Evolutionary conservation across 2,329 filamentous ascomycete species (phyloP).

Genomic region (Fusarium ambrosium): DNA sequence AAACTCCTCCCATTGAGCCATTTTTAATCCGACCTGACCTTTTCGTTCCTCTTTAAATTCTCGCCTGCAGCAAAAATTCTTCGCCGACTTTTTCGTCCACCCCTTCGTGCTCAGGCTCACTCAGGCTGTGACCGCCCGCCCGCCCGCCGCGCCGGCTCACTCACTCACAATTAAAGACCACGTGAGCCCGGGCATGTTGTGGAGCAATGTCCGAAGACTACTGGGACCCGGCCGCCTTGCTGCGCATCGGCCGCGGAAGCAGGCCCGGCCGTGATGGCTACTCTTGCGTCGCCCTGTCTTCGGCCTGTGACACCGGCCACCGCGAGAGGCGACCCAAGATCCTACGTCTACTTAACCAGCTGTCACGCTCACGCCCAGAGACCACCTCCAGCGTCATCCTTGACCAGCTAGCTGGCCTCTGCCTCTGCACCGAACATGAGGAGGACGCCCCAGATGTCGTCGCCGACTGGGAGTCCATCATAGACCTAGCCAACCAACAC

Average conservation of each 20-base stretch:
- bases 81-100: constrained; percentile 2
- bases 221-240: constrained; percentile 2
- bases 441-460: neutral
- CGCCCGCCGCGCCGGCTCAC: neutral
- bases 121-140: neutral
- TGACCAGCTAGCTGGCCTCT: neutral
- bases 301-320: neutral
- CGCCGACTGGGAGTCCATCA: neutral
- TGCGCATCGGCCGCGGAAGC: neutral
- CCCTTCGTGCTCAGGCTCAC: neutral
- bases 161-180: neutral
- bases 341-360: neutral
- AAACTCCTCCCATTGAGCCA: constrained; percentile 4
- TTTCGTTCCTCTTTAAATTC: constrained; percentile 3
- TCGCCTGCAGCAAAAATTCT: constrained; percentile 1
- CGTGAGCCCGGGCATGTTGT: constrained; percentile 3
- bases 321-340: neutral
- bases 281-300: neutral
- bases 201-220: constrained; percentile 4
- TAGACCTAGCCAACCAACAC: constrained; percentile 4
- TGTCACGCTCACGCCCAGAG: neutral
- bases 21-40: neutral
- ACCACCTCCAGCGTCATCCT: neutral
- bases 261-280: neutral
- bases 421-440: neutral